Base-by-base conservation (phyloP, 1,284 basidiomycete genomes). In the Ganoderma meredithae region DNA sequence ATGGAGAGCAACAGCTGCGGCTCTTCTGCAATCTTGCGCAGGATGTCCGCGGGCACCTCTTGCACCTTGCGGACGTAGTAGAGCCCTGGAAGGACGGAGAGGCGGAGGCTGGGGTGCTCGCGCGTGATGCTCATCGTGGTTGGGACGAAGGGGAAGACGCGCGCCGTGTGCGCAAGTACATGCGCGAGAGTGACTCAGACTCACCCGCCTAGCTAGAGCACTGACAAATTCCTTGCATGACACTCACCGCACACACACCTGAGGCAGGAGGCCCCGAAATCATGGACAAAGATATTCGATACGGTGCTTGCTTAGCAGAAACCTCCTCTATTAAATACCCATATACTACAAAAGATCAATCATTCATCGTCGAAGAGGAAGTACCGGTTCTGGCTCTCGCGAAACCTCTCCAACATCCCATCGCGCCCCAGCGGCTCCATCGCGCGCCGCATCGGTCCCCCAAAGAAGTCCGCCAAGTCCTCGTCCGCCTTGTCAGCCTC, bases 1-100 rank as follows among this genome's bases (percentile, higher is more conserved):
- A 92, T 79, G 3, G 86, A 89, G 60, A 90, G 78, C 70, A 90
- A 86, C 17, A 75, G n/a, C 33, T 40, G n/a, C 52, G 67, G 43
- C 6, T 58, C 53, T 33, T 56, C 44, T 12, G 40, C 36, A 9
- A 68, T 47, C 41, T 41, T 41, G 15, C 36, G 39, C 8, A 68
- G 22, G n/a, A 64, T n/a, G 15, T 64, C 63, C 3, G 40, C 22
- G 10, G 63, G 60, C n/a, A 64, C 33, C n/a, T 60, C 58, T 25
- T 33, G 33, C 13, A 63, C 60, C 36, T 64, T 49, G 1, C 52
- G 59, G 2, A 68, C 63, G 53, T 56, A 68, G 60, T 62, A 68
- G 13, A 60, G 31, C 0, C 59, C 25, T 2, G 67, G 59, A 53
- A 68, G 67, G 13, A 68, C 59, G 4, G 63, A 68, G 41, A 68